Evolutionary conservation across 2,329 filamentous ascomycete genomes (phyloP).

Genomic region (Tolypocladium album): DNA sequence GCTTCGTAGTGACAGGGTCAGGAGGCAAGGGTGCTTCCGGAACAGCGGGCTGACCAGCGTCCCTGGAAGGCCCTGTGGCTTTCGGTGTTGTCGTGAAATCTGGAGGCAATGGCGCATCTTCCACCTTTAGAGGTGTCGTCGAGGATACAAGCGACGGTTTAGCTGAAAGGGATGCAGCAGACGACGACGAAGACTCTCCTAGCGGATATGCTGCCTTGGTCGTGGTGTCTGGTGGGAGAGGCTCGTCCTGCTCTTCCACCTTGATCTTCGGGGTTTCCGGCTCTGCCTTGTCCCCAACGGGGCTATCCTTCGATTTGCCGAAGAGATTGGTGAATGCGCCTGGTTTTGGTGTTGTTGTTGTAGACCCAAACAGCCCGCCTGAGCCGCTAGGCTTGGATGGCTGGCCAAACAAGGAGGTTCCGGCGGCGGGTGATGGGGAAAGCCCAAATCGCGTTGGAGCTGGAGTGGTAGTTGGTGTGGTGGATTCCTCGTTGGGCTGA

Average conservation of each 20-base stretch:
- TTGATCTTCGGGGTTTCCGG: slow-evolving; percentile 25
- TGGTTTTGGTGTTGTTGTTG: slow-evolving; percentile 15
- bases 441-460: slow-evolving; percentile 36
- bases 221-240: slow-evolving; percentile 44
- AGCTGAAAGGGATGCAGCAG: slow-evolving; percentile 26
- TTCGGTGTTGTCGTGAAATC: slow-evolving; percentile 17
- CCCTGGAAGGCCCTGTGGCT: slow-evolving; percentile 1
- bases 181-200: slow-evolving; percentile 42
- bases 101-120: slow-evolving; percentile 33
- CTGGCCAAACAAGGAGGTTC: slow-evolving; percentile 23
- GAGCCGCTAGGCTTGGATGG: slow-evolving; percentile 14
- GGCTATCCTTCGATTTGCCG: slow-evolving; percentile 7
- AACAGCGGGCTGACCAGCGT: slow-evolving; percentile 13
- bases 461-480: slow-evolving; percentile 41
- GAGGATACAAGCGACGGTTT: slow-evolving; percentile 18
- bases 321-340: slow-evolving; percentile 13
- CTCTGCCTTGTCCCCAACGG: slow-evolving; percentile 6
- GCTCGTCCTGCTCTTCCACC: slow-evolving; percentile 24
- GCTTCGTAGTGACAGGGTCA: slow-evolving; percentile 21
- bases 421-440: slow-evolving; percentile 20
- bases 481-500: slow-evolving; percentile 20
- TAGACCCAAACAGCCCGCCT: slow-evolving; percentile 17
- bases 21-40: slow-evolving; percentile 30
- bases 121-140: slow-evolving; percentile 14
- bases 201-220: slow-evolving; percentile 40